phyloP scores from a whole-genome alignment of 2,329 filamentous ascomycete genomes.

The Trichoderma aggressivum region DNA sequence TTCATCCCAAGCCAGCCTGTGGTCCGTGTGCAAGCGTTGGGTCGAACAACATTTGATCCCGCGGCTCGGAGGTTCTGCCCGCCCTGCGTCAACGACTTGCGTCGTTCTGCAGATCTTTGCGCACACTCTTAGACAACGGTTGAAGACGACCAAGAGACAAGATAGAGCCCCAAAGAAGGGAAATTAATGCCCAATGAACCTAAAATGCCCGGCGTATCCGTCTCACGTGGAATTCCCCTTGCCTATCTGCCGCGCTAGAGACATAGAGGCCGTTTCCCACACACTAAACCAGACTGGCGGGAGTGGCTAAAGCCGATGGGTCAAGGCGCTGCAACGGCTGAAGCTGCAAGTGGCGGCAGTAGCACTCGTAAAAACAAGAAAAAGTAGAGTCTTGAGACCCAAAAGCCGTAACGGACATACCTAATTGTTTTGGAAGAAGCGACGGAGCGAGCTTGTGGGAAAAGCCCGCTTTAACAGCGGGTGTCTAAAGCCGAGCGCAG shows the following conservation, averaged over 20 bases:
- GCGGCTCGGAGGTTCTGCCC: neutral
- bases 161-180: neutral
- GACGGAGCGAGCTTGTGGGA: neutral
- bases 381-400: neutral
- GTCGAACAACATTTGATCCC: neutral
- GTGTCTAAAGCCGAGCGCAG: neutral
- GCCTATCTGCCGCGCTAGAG: conserved; percentile 12
- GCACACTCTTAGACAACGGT: neutral
- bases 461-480: neutral
- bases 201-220: conserved; percentile 10
- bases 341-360: neutral
- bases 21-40: neutral
- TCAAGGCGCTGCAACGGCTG: neutral
- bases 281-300: conserved; percentile 6
- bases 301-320: conserved; percentile 11
- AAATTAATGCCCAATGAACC: conserved; percentile 3
- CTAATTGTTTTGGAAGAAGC: neutral
- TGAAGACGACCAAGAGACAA: neutral
- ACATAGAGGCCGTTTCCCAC: neutral
- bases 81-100: neutral
- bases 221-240: conserved; percentile 19
- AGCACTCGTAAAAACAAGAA: neutral
- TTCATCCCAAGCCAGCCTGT: neutral
- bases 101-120: neutral
- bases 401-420: too few species aligned